Conservation (phyloP, 805 yeast genomes). For the Candida ulmi region DNA sequence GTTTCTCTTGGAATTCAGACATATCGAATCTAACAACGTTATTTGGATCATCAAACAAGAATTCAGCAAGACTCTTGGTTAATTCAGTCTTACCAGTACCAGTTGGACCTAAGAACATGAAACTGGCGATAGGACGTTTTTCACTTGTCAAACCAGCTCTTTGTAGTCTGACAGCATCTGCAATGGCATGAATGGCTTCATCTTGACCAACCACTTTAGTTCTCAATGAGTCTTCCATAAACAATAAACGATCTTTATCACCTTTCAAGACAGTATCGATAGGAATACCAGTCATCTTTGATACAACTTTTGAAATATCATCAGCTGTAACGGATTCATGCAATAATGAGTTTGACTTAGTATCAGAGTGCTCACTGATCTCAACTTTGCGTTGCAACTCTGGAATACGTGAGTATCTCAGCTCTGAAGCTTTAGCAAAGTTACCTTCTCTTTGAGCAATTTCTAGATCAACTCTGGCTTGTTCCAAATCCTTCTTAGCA, state of each 20-base stretch:
- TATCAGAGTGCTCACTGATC: constrained; percentile 24
- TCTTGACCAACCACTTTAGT: constrained; percentile 91
- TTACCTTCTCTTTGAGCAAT: constrained; percentile 79
- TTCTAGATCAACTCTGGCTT: constrained; percentile 78
- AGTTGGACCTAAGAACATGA: constrained; percentile 95
- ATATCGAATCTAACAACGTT: constrained; percentile 91
- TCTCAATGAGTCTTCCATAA: constrained; percentile 77
- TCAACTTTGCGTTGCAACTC: constrained; percentile 61
- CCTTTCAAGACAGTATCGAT: constrained; percentile 87
- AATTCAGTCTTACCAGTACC: constrained; percentile 98
- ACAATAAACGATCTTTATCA: constrained; percentile 83
- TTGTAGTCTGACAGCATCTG: constrained; percentile 93
- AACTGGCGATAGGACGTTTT: constrained; percentile 92
- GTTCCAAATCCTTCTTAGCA: constrained; percentile 79
- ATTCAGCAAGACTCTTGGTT: constrained; percentile 88
- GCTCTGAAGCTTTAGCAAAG: constrained; percentile 82
- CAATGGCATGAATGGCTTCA: constrained; percentile 82
- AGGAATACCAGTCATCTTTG: constrained; percentile 95
- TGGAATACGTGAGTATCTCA: constrained; percentile 86
- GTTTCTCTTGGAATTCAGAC: constrained; percentile 97
- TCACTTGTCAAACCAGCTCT: constrained; percentile 95
- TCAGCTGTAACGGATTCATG: constrained; percentile 94
- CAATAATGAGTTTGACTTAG: constrained; percentile 35
- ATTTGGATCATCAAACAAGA: constrained; percentile 81
- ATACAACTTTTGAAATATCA: constrained; percentile 87